Evolutionary conservation across 2,329 filamentous ascomycete species (phyloP), one percentile per base, ranked within the genome.

Genomic region (Tolypocladium nubicola): DNA sequence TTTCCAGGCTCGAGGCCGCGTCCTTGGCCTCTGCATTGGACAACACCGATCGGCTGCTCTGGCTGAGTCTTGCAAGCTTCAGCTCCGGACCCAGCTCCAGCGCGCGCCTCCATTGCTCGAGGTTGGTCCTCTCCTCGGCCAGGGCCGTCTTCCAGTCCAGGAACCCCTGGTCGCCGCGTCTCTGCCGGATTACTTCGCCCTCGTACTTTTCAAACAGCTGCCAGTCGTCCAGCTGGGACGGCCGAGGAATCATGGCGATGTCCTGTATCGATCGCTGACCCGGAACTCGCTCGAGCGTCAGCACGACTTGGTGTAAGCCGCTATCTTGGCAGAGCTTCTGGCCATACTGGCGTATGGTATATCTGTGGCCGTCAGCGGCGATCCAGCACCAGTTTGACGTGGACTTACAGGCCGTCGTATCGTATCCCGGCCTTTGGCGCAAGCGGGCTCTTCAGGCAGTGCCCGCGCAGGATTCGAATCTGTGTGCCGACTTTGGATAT

Each of bases 171-270:
- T 75, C 71, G 1, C 77, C 76, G 16, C 71, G 64, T 4, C 67
- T 63, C 53, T 72, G 62, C 57, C 70, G 71, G 55, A 76, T 70
- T 64, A 71, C 71, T 54, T 75, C 74, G 13, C 69, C 73, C 64
- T 80, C 73, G 37, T 74, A 64, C 60, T 74, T 76, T 61, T 79
- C 71, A 65, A 77, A 83, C 10, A 81, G 62, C 2, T 69, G 58
- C 80, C 79, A 84, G 58, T 84, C 80, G 59, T 84, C 82, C 7
- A 81, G 61, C 64, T 84, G 78, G 2, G 79, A 81, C 2, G 81
- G 80, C 13, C 66, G 71, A 0, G 81, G 81, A 14, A 81, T 71
- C n/a, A 62, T 57, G n/a, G 66, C 60, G 10, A 83, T 61, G 7
- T 76, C 69, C 9, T 74, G 66, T 59, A 81, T 68, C 2, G 75